Percentiles rank a stretch among this genome's conserved stretches.
These are phyloP conservation scores for Ustilago lituana DNA, from an alignment of 1,284 basidiomycete genomes.

Conservation along the genomic window DNA sequence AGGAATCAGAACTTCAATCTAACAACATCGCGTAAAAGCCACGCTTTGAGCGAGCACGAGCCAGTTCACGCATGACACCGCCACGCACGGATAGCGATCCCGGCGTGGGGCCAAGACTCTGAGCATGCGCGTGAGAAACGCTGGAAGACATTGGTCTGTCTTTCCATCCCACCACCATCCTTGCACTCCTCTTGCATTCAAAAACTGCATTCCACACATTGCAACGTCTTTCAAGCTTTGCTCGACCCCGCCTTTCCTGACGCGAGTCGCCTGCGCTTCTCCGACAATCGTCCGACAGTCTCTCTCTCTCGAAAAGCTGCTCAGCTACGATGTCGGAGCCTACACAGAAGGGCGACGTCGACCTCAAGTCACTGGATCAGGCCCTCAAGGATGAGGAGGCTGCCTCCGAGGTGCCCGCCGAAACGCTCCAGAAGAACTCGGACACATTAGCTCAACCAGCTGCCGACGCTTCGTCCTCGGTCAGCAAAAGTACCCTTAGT, in stretches of 20 bases:
- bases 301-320: not conserved
- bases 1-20: too few species aligned
- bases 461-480: slow-evolving; percentile 18
- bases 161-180: too few species aligned
- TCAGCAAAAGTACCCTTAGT: slow-evolving; percentile 8
- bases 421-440: slow-evolving; percentile 29
- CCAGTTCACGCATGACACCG: slow-evolving; percentile 9
- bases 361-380: slow-evolving; percentile 37
- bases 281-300: too few species aligned
- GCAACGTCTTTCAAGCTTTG: too few species aligned
- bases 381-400: slow-evolving; percentile 39
- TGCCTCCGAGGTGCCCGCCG: slow-evolving; percentile 25
- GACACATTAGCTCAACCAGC: slow-evolving; percentile 39
- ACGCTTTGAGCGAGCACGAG: slow-evolving; percentile 19
- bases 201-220: not conserved
- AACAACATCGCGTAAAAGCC: slow-evolving; percentile 5
- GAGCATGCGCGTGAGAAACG: not conserved
- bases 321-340: slow-evolving; percentile 41
- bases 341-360: slow-evolving; percentile 41
- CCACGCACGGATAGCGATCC: slow-evolving; percentile 12
- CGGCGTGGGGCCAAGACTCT: not conserved
- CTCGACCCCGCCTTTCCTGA: too few species aligned
- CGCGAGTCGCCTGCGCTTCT: too few species aligned
- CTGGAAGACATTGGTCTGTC: too few species aligned
- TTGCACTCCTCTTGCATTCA: not conserved